Evolutionary conservation across 257 asterid genomes (phyloP).

Genomic region (Solanum ossicruentum): DNA sequence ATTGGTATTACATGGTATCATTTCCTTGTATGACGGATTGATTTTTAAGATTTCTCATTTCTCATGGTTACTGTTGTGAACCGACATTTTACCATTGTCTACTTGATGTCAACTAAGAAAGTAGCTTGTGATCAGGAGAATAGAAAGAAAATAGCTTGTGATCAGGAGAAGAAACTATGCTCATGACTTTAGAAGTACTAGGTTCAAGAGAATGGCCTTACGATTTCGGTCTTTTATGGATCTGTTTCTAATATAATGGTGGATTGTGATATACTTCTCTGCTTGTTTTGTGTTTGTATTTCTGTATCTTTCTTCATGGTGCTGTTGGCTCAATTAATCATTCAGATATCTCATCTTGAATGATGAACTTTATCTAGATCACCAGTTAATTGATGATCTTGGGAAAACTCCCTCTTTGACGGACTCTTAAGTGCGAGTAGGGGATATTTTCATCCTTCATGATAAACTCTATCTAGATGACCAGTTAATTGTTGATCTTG

Average conservation of each 20-base stretch:
- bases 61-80: neutral
- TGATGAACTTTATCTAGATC: neutral
- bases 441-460: neutral
- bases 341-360: neutral
- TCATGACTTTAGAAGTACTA: neutral
- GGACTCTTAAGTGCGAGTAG: neutral
- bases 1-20: neutral
- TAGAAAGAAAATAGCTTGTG: neutral
- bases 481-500: neutral
- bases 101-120: neutral
- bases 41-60: neutral
- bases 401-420: neutral
- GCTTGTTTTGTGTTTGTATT: neutral
- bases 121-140: neutral
- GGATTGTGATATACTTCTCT: neutral
- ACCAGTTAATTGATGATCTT: neutral
- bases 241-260: neutral
- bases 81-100: neutral
- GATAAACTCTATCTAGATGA: neutral
- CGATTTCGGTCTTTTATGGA: neutral
- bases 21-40: neutral
- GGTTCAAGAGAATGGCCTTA: neutral
- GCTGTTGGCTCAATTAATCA: neutral
- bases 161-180: neutral
- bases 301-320: neutral